These are phyloP conservation scores for Solanum aculeatissimum DNA, from an alignment of 305 asterid species.

Conservation along the genomic window DNA sequence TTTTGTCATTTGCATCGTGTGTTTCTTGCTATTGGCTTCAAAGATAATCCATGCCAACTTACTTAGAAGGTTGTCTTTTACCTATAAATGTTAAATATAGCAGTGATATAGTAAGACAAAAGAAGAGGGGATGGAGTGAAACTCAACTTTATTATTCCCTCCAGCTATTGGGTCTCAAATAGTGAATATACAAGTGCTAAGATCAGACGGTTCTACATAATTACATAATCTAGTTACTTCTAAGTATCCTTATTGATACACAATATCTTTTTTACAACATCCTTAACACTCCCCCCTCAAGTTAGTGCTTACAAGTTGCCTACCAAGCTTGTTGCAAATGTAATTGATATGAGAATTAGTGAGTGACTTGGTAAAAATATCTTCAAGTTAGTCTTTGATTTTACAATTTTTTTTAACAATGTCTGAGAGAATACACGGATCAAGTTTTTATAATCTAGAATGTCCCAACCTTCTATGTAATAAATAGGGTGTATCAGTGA, in stretches of 20 bases:
- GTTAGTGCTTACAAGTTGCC: not conserved
- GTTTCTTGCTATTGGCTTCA: not conserved
- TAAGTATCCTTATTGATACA: not conserved
- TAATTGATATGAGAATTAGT: not conserved
- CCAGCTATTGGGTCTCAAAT: not conserved
- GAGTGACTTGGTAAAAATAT: not conserved
- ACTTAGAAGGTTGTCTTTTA: not conserved
- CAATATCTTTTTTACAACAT: too few relatives aligned
- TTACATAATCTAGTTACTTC: not conserved
- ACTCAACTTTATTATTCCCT: not conserved
- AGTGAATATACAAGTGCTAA: not conserved
- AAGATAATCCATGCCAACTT: not conserved
- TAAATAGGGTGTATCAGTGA: not conserved
- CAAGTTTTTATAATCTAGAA: not conserved
- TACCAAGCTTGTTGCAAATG: not conserved
- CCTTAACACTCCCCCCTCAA: not conserved
- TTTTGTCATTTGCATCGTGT: not conserved
- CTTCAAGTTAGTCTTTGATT: not conserved
- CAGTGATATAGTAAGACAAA: not conserved
- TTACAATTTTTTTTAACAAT: not conserved
- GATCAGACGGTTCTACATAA: not conserved
- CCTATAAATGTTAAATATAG: not conserved
- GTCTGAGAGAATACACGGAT: not conserved
- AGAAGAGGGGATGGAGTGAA: not conserved
- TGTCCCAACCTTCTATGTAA: not conserved